phyloP scores from a whole-genome alignment of 495 filamentous ascomycete genomes.

The Penicillium flavigenum region DNA sequence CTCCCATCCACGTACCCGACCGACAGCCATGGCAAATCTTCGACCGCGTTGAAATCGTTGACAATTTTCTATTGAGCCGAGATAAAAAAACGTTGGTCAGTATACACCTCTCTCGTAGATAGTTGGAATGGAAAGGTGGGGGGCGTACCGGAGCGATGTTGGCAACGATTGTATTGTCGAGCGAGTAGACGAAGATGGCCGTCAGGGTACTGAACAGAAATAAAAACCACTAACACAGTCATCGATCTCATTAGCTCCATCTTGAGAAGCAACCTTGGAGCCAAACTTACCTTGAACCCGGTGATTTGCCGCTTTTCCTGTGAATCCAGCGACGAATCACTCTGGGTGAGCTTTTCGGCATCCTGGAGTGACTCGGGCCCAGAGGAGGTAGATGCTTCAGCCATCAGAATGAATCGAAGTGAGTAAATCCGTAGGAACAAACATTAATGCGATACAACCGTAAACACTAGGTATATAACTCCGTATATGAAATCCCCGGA shows the following conservation, averaged over 20 bases:
- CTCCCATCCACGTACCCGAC: slow-evolving; percentile 35
- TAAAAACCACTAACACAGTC: slow-evolving; percentile 7
- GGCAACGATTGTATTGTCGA: slow-evolving; percentile 60
- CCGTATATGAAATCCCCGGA: background rate
- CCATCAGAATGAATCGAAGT: background rate
- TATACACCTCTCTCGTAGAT: background rate
- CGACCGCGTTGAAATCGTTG: slow-evolving; percentile 44
- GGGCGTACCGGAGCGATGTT: slow-evolving; percentile 45
- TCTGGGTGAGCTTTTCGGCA: no score
- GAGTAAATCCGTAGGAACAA: background rate
- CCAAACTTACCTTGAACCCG: no score
- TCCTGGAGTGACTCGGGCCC: no score
- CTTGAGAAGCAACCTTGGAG: no score
- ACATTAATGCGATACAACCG: no score
- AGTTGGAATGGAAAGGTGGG: background rate
- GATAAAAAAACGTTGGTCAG: background rate
- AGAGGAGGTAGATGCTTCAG: background rate
- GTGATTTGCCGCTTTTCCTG: no score
- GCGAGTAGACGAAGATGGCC: slow-evolving; percentile 48
- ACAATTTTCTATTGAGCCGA: slow-evolving; percentile 31
- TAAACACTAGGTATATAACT: background rate
- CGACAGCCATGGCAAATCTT: slow-evolving; percentile 53
- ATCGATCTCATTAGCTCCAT: background rate
- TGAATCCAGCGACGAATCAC: no score
- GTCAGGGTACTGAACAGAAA: slow-evolving; percentile 10